These are phyloP conservation scores for Metschnikowia amazonensis DNA, from an alignment of 805 yeast genomes.

Conservation along the genomic window DNA sequence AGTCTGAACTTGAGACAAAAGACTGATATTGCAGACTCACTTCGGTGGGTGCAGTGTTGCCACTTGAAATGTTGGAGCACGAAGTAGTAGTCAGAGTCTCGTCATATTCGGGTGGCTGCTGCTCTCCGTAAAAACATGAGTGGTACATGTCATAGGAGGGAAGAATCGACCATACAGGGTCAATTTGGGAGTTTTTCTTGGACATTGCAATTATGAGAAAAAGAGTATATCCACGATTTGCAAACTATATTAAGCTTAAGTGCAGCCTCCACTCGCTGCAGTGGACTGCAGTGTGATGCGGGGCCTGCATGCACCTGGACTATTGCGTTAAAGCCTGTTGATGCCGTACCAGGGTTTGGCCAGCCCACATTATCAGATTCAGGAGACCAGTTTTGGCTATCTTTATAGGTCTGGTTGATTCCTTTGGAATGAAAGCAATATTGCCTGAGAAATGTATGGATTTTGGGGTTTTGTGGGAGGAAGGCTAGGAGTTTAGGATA, in stretches of 20 bases:
- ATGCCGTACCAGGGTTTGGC: background rate
- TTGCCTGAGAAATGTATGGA: too few relatives aligned
- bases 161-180: slow-evolving; percentile 36
- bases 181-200: slow-evolving; percentile 9
- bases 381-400: too few relatives aligned
- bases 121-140: slow-evolving; percentile 13
- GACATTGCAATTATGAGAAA: background rate
- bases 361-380: background rate
- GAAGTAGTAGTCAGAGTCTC: slow-evolving; percentile 10
- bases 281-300: background rate
- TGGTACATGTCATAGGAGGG: slow-evolving; percentile 39
- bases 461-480: too few relatives aligned
- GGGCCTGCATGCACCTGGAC: background rate
- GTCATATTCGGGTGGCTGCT: slow-evolving; percentile 17
- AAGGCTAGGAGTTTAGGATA: too few relatives aligned
- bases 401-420: too few relatives aligned
- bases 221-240: background rate
- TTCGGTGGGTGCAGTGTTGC: background rate
- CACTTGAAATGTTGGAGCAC: slow-evolving; percentile 1
- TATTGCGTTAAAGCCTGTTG: background rate
- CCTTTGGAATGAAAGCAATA: too few relatives aligned
- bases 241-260: too few relatives aligned
- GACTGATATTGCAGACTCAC: background rate
- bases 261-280: background rate
- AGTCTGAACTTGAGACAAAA: background rate